phyloP scores from a whole-genome alignment of 1,284 basidiomycete species.

The Paramarasmius palmivorus region DNA sequence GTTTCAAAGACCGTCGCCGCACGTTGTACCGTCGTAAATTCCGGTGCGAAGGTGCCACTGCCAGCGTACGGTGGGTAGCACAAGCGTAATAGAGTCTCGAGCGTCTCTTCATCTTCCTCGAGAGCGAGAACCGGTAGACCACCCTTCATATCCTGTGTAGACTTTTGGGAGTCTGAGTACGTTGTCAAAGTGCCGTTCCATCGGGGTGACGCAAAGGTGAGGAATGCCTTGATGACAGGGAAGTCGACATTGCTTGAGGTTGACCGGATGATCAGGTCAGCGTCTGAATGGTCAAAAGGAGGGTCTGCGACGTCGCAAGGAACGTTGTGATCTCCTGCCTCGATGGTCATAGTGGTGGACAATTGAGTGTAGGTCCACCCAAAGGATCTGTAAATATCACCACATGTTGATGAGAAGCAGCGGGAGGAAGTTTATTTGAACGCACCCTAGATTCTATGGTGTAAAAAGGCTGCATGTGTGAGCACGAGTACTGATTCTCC shows the following conservation, averaged over 20 bases:
- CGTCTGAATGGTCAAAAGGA: constrained; percentile 4
- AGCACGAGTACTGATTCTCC: too few species aligned
- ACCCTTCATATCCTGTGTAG: constrained; percentile 1
- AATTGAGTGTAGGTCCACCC: too few species aligned
- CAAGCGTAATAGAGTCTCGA: constrained; percentile 3
- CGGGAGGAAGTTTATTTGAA: too few species aligned
- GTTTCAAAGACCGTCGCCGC: constrained; percentile 24
- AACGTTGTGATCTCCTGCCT: neutral
- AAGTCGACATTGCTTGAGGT: constrained; percentile 1
- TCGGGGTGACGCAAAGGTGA: constrained; percentile 3
- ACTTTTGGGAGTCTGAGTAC: neutral
- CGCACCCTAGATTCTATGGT: too few species aligned
- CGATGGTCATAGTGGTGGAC: too few species aligned
- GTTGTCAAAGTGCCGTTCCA: constrained; percentile 1
- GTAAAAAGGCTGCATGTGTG: too few species aligned
- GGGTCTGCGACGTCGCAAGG: neutral
- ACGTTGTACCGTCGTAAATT: neutral
- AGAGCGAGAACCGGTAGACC: constrained; percentile 1
- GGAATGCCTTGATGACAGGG: constrained; percentile 5
- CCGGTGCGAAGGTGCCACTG: neutral
- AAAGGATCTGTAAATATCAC: too few species aligned
- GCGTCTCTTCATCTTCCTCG: constrained; percentile 2
- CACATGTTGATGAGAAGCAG: too few species aligned
- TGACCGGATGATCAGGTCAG: constrained; percentile 3
- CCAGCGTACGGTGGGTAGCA: constrained; percentile 1